phyloP scores from a whole-genome alignment of 192 early-diverging fungal species.

The Coemansia sp. region DNA sequence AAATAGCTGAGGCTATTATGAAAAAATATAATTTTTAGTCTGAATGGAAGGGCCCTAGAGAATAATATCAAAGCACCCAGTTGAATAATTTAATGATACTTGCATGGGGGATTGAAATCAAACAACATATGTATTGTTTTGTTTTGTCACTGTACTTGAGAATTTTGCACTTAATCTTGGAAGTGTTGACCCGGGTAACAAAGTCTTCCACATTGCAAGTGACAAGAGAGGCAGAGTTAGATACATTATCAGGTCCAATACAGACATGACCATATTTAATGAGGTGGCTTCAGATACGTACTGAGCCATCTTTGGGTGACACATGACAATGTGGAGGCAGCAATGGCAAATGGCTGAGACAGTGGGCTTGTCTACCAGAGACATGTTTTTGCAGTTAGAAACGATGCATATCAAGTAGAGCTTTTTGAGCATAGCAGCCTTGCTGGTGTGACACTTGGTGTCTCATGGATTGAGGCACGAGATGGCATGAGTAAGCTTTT shows the following conservation, averaged over 20 bases:
- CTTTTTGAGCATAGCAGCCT: conserved; percentile 81
- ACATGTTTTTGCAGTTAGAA: conserved; percentile 75
- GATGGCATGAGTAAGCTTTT: conserved; percentile 80
- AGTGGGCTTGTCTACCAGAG: conserved; percentile 75
- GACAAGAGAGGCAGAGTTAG: conserved; percentile 86
- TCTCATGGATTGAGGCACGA: conserved; percentile 85
- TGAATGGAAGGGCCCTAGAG: too few species aligned
- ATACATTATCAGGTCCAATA: conserved; percentile 88
- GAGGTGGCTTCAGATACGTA: conserved; percentile 86
- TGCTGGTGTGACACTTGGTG: conserved; percentile 74
- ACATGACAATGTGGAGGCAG: conserved; percentile 89
- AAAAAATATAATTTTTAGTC: too few species aligned
- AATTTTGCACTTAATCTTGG: conserved; percentile 96
- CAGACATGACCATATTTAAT: conserved; percentile 95
- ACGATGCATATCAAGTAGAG: conserved; percentile 86
- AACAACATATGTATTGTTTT: too few species aligned
- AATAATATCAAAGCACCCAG: too few species aligned
- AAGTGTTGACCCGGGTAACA: conserved; percentile 96
- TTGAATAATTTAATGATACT: too few species aligned
- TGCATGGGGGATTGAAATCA: too few species aligned
- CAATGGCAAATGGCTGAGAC: conserved; percentile 88
- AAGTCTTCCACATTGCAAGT: conserved; percentile 93
- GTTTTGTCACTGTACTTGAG: conserved; percentile 64
- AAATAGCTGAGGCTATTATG: too few species aligned
- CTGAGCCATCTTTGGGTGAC: conserved; percentile 93